A percentile compares a stretch with the other conserved stretches of the same genome.
These are phyloP conservation scores for Sphagnum fallax DNA, from an alignment of 228 moss, liverwort and hornwort genomes.

Conservation along the genomic window DNA sequence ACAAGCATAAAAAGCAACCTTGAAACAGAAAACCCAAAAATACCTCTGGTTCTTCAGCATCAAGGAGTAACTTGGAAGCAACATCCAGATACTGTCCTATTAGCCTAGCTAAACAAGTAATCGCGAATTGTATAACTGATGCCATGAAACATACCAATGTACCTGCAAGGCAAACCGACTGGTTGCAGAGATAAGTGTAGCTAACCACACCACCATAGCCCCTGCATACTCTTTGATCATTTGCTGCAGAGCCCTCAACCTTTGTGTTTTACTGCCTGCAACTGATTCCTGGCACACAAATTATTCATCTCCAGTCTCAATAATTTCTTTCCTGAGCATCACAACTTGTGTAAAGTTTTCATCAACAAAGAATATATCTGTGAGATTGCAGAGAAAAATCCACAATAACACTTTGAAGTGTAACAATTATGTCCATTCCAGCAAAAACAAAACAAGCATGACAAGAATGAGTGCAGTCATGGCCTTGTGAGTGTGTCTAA, in stretches of 20 bases:
- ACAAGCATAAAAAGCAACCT: too few relatives aligned
- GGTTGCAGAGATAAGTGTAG: conserved; percentile 45
- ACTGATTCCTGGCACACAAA: conserved; percentile 38
- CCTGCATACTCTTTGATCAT: conserved; percentile 56
- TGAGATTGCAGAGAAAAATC: too few relatives aligned
- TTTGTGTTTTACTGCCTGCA: conserved; percentile 40
- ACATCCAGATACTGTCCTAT: too few relatives aligned
- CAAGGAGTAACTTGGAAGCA: too few relatives aligned
- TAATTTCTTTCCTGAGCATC: too few relatives aligned
- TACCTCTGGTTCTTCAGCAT: too few relatives aligned
- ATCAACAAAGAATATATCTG: neutral
- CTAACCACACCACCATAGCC: conserved; percentile 46
- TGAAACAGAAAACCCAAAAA: too few relatives aligned
- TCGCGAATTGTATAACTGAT: neutral
- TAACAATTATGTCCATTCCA: neutral
- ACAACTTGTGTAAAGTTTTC: neutral
- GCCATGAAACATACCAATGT: conserved; percentile 4
- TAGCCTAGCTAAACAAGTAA: too few relatives aligned
- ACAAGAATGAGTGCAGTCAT: neutral
- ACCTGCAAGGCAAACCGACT: conserved; percentile 62
- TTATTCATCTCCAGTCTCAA: neutral
- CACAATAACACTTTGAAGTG: too few relatives aligned
- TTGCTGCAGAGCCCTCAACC: conserved; percentile 46
- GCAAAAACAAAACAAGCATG: neutral
- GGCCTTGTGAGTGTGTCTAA: too few relatives aligned